These are phyloP conservation scores for Ophiosphaerella korrae DNA, from an alignment of 2,329 filamentous ascomycete species.

Conservation along the genomic window DNA sequence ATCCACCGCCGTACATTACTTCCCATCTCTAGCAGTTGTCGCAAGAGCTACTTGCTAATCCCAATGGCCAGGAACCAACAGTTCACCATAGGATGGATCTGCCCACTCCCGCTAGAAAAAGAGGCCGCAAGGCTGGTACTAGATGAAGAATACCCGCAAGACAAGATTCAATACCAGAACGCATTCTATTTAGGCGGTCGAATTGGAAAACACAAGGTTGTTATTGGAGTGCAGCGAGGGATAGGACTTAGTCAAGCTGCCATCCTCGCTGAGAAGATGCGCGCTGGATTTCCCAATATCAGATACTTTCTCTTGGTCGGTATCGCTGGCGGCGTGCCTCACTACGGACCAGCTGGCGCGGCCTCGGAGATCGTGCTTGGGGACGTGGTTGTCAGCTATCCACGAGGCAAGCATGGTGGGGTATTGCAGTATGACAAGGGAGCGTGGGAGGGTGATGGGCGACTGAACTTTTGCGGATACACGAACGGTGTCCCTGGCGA, in stretches of 20 bases:
- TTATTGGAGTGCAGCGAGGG: slow-evolving; percentile 10
- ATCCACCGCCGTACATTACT: too few relatives aligned
- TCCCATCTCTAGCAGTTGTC: too few relatives aligned
- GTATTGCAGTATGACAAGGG: slow-evolving; percentile 26
- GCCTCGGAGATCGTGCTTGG: slow-evolving; percentile 21
- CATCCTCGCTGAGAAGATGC: slow-evolving; percentile 17
- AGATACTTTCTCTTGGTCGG: slow-evolving; percentile 21
- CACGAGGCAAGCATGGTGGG: slow-evolving; percentile 19
- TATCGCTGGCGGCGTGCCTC: slow-evolving; percentile 26
- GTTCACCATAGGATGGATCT: slow-evolving; percentile 44
- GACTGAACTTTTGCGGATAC: slow-evolving; percentile 12
- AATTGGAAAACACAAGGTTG: slow-evolving; percentile 15
- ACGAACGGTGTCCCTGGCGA: slow-evolving; percentile 13
- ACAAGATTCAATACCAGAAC: slow-evolving; percentile 4
- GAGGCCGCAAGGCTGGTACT: slow-evolving; percentile 36
- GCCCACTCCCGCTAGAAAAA: slow-evolving; percentile 38
- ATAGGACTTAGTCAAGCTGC: slow-evolving; percentile 6
- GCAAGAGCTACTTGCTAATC: too few relatives aligned
- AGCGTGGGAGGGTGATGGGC: slow-evolving; percentile 18
- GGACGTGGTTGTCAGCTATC: slow-evolving; percentile 26
- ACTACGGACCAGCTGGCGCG: slow-evolving; percentile 18
- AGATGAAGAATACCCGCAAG: slow-evolving; percentile 27
- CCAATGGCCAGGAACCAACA: slow-evolving; percentile 5
- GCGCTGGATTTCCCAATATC: slow-evolving; percentile 15
- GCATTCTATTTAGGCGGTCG: slow-evolving; percentile 10